Evolutionary conservation across 2,329 filamentous ascomycete genomes (phyloP), one percentile per base, ranked within the genome.

Genomic region (Trematosphaeria pertusa): DNA sequence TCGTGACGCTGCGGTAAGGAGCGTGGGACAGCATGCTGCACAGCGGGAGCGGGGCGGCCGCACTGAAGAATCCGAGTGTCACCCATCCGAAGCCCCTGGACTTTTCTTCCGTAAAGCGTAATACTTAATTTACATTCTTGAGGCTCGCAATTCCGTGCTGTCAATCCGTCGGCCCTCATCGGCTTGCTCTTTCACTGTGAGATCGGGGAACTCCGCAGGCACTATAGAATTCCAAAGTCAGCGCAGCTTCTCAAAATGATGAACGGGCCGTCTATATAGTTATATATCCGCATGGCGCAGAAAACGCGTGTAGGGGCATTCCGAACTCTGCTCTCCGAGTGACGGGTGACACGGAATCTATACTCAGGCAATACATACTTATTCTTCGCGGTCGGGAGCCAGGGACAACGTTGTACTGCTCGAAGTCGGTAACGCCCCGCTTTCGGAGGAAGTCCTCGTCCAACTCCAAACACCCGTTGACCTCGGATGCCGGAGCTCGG

Each of bases 401-500:
- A 0, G 81, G 74, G 1, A 92, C 77, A n/a, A 93, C 69, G 24
- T 79, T 82, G 66, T 95, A 95, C 60, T 84, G 81, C 0, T 79
- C 79, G 59, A 95, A 94, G 65, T 95, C 88, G 0, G 72, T 78
- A 3, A 91, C 76, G 1, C 86, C 85, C 15, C 86, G 78, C 5
- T 81, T 76, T 14, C 87, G 78, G 21, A 95, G 75, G 56, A 91
- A 94, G 64, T 95, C 90, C 66, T 95, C 90, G 61, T 95, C 91
- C 1, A 91, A 80, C 48, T 87, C 78, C 4, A 93, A 74, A 33
- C 83, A 72, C 0, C 90, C 91, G 64, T 90, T 95, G 17, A 94
- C 86, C 4, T 71, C 69, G 0, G 74, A 53, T 0, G 83, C 73
- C 0, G 86, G 83, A 0, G 87, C 80, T 8, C 73, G 68, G 1